Base-by-base conservation (phyloP, 345 rosid genomes). In the Salix dunnii region DNA sequence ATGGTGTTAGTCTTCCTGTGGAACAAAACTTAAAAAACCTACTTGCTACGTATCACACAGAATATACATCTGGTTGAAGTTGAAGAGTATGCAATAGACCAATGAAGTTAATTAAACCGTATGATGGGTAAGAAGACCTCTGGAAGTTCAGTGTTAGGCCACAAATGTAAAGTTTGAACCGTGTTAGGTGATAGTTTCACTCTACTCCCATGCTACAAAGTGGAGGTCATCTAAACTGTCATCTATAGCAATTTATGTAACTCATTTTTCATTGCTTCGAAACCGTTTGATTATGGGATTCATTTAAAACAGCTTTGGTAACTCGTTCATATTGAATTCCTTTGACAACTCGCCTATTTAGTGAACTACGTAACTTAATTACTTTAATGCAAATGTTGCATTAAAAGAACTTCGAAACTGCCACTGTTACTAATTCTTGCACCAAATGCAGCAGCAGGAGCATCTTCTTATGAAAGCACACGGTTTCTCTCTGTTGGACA, bases 381-480 rank as follows among this genome's bases (percentile, higher is more conserved):
- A 27, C 31, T 51, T 6, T 43, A 58, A 42, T 12, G 27, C 21
- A n/a, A 66, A 6, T 70, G 43, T 67, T 60, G 10, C 33, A 61
- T 74, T 74, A 31, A 80, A 42, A 43, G 18, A 46, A 21, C 21
- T 25, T 6, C 35, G 73, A 25, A 70, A 80, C 83, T 70, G 48
- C 42, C 16, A 14, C 12, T 53, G 60, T 60, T 27, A 11, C 66
- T 53, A 53, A 40, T 35, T 48, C 33, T 64, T 14, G 36, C 5
- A 38, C 7, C 69, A 11, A 67, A 75, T 51, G 28, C 27, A 70
- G 33, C 67, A 67, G 14, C 38, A 10, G 23, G 4, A 35, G 23
- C 48, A 35, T 53, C 51, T 53, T 55, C 23, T 67, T 67, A 16
- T 43, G 36, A 25, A 66, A 35, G 51, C 33, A 67, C 43, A 12